A percentile compares a stretch with the other conserved stretches of the same genome.
Evolutionary conservation across 768 basidiomycete genomes (phyloP).

Genomic region (Russula olivacea): DNA sequence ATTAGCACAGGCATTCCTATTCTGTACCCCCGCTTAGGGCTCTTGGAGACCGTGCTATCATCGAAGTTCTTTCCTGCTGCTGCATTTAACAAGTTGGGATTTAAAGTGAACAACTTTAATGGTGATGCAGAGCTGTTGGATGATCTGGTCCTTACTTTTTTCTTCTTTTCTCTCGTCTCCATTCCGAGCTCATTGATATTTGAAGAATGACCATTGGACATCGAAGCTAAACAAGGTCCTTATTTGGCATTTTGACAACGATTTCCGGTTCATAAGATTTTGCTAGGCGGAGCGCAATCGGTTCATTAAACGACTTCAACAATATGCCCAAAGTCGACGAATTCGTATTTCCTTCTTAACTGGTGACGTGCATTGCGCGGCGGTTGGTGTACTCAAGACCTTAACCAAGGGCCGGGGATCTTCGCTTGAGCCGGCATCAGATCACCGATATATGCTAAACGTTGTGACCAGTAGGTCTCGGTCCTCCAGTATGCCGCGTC

Average conservation of each 20-base stretch:
- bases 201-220: slow-evolving; percentile 89
- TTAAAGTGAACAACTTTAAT: slow-evolving; percentile 84
- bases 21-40: slow-evolving; percentile 91
- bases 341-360: slow-evolving; percentile 80
- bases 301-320: slow-evolving; percentile 76
- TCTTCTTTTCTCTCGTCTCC: slow-evolving; percentile 27
- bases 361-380: slow-evolving; percentile 92
- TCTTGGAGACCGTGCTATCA: slow-evolving; percentile 72
- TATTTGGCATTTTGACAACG: not conserved
- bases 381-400: slow-evolving; percentile 74
- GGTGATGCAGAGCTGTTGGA: slow-evolving; percentile 90
- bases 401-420: slow-evolving; percentile 41
- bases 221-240: slow-evolving; percentile 68
- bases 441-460: slow-evolving; percentile 89
- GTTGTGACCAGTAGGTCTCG: slow-evolving; percentile 61
- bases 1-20: slow-evolving; percentile 57
- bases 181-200: not conserved
- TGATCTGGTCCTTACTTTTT: slow-evolving; percentile 53
- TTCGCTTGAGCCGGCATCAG: slow-evolving; percentile 46
- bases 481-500: not conserved
- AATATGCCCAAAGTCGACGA: slow-evolving; percentile 53
- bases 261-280: slow-evolving; percentile 7
- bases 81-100: slow-evolving; percentile 62
- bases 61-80: slow-evolving; percentile 82
- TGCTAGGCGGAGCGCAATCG: slow-evolving; percentile 83